These are phyloP conservation scores for Maudiozyma humilis DNA, from an alignment of 1,139 yeast species.

Conservation along the genomic window DNA sequence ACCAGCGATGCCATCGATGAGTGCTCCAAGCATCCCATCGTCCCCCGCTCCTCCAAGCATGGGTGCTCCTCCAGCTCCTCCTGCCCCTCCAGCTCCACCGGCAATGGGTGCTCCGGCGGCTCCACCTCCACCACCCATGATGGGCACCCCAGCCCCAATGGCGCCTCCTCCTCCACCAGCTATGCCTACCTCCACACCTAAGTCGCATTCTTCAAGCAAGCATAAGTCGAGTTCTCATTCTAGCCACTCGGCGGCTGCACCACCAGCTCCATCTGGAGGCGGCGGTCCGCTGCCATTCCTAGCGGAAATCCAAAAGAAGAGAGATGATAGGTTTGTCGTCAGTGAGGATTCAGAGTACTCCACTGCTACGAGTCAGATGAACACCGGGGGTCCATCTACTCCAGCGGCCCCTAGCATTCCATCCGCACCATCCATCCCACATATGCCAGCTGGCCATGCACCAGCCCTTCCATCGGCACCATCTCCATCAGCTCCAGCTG, in stretches of 20 bases:
- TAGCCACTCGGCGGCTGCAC: constrained; percentile 9
- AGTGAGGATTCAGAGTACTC: constrained; percentile 27
- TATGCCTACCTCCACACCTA: constrained; percentile 17
- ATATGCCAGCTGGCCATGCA: not conserved
- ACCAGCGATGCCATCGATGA: constrained; percentile 14
- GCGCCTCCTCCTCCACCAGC: constrained; percentile 19
- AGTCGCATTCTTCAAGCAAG: too few relatives aligned
- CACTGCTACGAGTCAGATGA: constrained; percentile 30
- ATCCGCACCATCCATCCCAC: constrained; percentile 8
- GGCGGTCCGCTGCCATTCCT: constrained; percentile 38
- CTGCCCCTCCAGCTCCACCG: constrained; percentile 14
- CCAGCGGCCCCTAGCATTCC: constrained; percentile 9
- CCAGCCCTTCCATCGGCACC: constrained; percentile 12
- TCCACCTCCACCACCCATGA: constrained; percentile 10
- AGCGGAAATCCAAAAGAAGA: constrained; percentile 47
- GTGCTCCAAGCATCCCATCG: too few relatives aligned
- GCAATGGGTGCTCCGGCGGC: constrained; percentile 18
- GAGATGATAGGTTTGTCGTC: constrained; percentile 48
- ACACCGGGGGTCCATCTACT: constrained; percentile 7
- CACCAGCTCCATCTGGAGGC: constrained; percentile 15
- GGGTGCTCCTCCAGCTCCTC: constrained; percentile 22
- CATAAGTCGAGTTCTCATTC: too few relatives aligned
- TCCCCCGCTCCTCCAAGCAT: constrained; percentile 13
- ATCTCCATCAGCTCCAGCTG: constrained; percentile 10
- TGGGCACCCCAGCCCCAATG: constrained; percentile 19